Percentiles rank a stretch among this genome's conserved stretches.
Evolutionary conservation across 495 filamentous ascomycete species (phyloP).

Genomic region (Penicillium robsamsonii): DNA sequence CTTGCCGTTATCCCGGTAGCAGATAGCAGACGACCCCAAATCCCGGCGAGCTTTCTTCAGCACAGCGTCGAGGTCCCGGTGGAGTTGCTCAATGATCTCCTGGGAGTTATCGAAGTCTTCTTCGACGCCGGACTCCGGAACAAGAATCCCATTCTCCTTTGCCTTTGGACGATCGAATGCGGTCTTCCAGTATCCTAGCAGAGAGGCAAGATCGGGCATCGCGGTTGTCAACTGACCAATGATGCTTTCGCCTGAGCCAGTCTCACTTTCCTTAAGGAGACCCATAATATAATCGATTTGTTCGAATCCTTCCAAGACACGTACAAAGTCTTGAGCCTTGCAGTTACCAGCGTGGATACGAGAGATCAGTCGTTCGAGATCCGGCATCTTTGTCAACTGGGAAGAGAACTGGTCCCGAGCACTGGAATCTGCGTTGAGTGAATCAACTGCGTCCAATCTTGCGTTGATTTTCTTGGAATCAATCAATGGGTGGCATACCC

Average conservation of each 20-base stretch:
- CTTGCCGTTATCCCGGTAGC: slow-evolving; percentile 88
- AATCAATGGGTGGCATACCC: slow-evolving; percentile 94
- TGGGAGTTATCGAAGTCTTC: slow-evolving; percentile 90
- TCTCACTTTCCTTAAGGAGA: slow-evolving; percentile 65
- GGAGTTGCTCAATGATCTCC: slow-evolving; percentile 67
- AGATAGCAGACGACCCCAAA: slow-evolving; percentile 65
- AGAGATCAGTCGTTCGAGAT: slow-evolving; percentile 91
- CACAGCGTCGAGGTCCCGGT: slow-evolving; percentile 66
- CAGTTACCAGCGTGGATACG: slow-evolving; percentile 89
- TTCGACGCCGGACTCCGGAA: slow-evolving; percentile 87
- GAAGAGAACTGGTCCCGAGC: slow-evolving; percentile 80
- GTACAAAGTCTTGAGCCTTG: slow-evolving; percentile 85
- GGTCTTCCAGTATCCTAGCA: slow-evolving; percentile 83
- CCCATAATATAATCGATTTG: slow-evolving; percentile 91
- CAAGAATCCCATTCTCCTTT: slow-evolving; percentile 69
- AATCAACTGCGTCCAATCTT: slow-evolving; percentile 92
- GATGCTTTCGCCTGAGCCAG: slow-evolving; percentile 57
- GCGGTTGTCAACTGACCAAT: slow-evolving; percentile 76
- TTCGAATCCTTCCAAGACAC: slow-evolving; percentile 95
- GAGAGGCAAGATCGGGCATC: slow-evolving; percentile 78
- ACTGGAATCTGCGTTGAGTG: slow-evolving; percentile 76
- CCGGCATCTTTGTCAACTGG: slow-evolving; percentile 85
- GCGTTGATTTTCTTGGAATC: slow-evolving; percentile 87
- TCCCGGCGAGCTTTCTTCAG: slow-evolving; percentile 68
- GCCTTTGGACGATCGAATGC: slow-evolving; percentile 88